Evolutionary conservation across 805 yeast genomes (phyloP), one percentile per base, ranked within the genome.

Genomic region (Kockiozyma suomiensis): DNA sequence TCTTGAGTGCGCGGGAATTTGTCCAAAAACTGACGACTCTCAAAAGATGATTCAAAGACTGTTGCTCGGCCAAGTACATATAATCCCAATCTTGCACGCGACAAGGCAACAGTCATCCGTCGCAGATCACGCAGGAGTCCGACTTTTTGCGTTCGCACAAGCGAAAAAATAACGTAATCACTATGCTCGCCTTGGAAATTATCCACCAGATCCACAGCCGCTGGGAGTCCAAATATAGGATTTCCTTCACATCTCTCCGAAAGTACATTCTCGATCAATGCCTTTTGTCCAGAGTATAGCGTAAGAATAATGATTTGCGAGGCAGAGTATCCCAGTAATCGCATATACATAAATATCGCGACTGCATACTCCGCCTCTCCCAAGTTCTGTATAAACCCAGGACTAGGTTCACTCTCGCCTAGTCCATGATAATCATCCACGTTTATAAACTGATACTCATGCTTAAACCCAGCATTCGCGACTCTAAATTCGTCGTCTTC

Each of bases 281-380:
- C 68, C 55, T 68, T 72, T 66, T 82, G 86, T 7, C 76, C 73
- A 21, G 71, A 70, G 35, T 74, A 76, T 3, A 75, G 70, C 0
- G 82, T 76, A 26, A 78, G 63, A 8, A 85, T 76, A 19, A 75
- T 72, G 19, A 85, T 75, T 21, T 68, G 67, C 0, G 68, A 61
- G 1, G 66, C 41, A 0, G 81, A 74, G 59, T 81, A 82, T 0
- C 82, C 83, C 21, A 77, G 54, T 2, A 76, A 59, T 4, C 80
- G 66, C 78, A 84, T 71, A 58, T 81, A 82, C 69, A 76, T 77
- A 65, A 73, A 82, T 5, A 82, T 60, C 0, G 73, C 70, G 15
- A 81, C 81, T 17, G 78, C 73, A 57, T 72, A 79, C 61, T 80
- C 82, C 0, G 85, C 85, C 63, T 83, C 83, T 8, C 72, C 75